Evolutionary conservation across 768 basidiomycete species (phyloP).

Genomic region (Russula brevipes): DNA sequence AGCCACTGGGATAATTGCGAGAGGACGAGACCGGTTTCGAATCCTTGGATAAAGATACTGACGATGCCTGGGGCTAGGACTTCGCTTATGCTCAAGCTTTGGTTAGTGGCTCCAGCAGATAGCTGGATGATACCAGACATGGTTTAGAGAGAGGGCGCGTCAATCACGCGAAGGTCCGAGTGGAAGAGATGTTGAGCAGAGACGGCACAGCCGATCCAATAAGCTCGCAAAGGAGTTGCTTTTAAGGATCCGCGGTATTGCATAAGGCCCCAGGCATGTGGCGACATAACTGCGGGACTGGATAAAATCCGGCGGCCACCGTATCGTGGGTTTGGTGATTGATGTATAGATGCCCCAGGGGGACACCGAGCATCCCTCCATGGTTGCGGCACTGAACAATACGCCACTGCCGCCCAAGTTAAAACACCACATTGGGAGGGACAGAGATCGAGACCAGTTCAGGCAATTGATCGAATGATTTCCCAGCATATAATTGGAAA

Average conservation of each 20-base stretch:
- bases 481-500: not conserved
- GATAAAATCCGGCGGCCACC: not conserved
- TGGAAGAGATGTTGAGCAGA: not conserved
- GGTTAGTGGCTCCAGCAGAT: not conserved
- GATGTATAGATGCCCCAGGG: no score
- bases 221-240: not conserved
- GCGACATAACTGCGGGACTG: not conserved
- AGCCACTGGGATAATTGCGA: slow-evolving; percentile 18
- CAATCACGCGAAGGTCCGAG: not conserved
- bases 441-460: not conserved
- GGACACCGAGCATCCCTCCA: not conserved
- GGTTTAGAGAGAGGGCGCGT: not conserved
- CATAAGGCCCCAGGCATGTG: not conserved
- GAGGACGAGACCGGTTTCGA: slow-evolving; percentile 15
- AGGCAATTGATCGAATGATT: not conserved
- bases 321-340: no score
- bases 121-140: slow-evolving; percentile 1
- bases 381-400: no score
- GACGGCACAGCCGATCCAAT: not conserved
- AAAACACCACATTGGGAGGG: not conserved
- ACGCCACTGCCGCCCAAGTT: not conserved
- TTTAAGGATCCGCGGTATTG: not conserved
- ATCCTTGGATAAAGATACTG: slow-evolving; percentile 16
- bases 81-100: not conserved
- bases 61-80: slow-evolving; percentile 10